Evolutionary conservation across 805 yeast genomes (phyloP).

Genomic region (Candida maesae): DNA sequence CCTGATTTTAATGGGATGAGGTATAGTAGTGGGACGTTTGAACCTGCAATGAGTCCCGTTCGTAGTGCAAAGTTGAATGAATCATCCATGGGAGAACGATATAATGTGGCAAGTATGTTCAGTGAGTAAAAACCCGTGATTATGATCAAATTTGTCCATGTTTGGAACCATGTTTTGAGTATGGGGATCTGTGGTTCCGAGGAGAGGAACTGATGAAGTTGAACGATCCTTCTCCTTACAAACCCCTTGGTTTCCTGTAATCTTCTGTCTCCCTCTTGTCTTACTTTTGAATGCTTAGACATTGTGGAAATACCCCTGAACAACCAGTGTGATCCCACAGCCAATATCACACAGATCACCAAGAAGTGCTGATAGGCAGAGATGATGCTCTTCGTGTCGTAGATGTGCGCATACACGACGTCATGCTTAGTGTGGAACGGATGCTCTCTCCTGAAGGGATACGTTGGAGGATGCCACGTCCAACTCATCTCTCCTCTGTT

Average conservation of each 20-base stretch:
- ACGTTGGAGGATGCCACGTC: slow-evolving; percentile 10
- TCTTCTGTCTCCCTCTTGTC: background rate
- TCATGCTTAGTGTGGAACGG: slow-evolving; percentile 23
- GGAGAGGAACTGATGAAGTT: slow-evolving; percentile 3
- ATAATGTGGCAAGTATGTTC: slow-evolving; percentile 14
- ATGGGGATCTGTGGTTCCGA: slow-evolving; percentile 8
- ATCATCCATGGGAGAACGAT: slow-evolving; percentile 21
- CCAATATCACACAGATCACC: background rate
- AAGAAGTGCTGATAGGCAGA: slow-evolving; percentile 22
- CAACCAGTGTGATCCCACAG: too few species aligned
- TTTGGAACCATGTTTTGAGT: slow-evolving; percentile 15
- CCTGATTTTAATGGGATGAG: slow-evolving; percentile 27
- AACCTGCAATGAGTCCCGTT: slow-evolving; percentile 24
- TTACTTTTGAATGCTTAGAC: too few species aligned
- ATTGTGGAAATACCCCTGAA: too few species aligned
- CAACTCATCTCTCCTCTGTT: too few species aligned
- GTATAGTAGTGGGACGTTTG: slow-evolving; percentile 27
- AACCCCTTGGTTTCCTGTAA: background rate
- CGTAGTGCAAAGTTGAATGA: slow-evolving; percentile 25
- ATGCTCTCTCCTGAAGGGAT: slow-evolving; percentile 20
- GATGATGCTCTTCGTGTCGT: slow-evolving; percentile 20
- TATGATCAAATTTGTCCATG: slow-evolving; percentile 13
- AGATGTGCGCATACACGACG: slow-evolving; percentile 20
- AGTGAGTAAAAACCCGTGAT: slow-evolving; percentile 13
- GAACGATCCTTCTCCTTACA: slow-evolving; percentile 4